Evolutionary conservation across 225 moss, liverwort and hornwort species (phyloP), one percentile per base, ranked within the genome.

Genomic region (Physcomitrellopsis africana): DNA sequence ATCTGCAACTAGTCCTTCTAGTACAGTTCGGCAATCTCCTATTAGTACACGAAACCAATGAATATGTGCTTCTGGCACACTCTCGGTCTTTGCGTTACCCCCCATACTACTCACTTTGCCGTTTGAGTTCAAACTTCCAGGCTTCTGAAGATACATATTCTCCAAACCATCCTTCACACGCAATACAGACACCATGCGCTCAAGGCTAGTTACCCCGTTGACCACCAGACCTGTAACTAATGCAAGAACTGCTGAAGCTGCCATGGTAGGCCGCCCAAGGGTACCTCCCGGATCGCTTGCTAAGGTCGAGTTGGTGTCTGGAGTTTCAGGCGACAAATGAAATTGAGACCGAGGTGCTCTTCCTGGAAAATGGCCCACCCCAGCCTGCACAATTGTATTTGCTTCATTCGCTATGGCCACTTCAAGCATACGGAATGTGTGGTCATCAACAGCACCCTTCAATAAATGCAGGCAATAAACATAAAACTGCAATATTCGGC

Each of bases 11-110:
- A 99, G 74, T 56, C 95, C 95, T 51, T 92, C 95, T 20, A 81
- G 79, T 44, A 94, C 93, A 73, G 80, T 90, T 68, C 93, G 84
- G 78, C 93, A 95, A 78, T 95, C 90, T 73, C 99, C 99, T 61
- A 95, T 92, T 52, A 99, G 79, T 14, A 99, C 90, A 58, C 95
- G 82, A 73, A 99, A 95, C 99, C 95, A 99, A 68, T 89, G 86
- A 51, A 99, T 83, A 77, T 95, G 81, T 51, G 95, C 95, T 82
- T 99, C 97, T 53, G 91, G 92, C 37, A 89, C 79, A 80, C 75
- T 93, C 76, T 95, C 94, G 7, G 81, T 76, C 84, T 93, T 93
- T 6, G 80, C 66, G 63, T 79, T 94, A 55, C 62, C 80, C 49
- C 78, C 90, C 69, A 89, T 86, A 72, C 84, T 72, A 74, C 84